These are phyloP conservation scores for Micractinium sp. DNA, from an alignment of 139 green algal genomes.

Conservation along the genomic window DNA sequence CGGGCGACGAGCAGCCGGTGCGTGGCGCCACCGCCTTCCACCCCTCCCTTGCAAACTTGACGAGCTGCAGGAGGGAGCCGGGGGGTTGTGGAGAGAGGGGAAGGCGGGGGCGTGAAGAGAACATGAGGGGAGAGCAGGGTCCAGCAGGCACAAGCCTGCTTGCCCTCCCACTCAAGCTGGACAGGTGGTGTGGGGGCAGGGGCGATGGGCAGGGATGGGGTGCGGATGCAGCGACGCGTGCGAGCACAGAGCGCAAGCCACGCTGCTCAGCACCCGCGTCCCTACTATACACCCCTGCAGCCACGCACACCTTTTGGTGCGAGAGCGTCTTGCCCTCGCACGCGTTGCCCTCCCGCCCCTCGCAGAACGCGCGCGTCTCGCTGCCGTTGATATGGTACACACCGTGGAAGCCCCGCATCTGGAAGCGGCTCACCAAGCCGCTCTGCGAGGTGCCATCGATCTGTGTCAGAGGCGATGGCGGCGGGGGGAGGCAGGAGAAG, in stretches of 20 bases:
- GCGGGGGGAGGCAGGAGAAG: no score
- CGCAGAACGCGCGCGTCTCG: slow-evolving; percentile 36
- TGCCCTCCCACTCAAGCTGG: no score
- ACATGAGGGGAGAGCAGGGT: neutral
- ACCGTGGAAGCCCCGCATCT: slow-evolving; percentile 28
- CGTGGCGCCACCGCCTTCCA: slow-evolving; percentile 20
- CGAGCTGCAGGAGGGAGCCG: neutral
- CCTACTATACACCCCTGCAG: no score
- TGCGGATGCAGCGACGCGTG: no score
- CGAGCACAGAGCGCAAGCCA: no score
- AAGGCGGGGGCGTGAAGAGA: neutral
- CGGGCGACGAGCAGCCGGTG: slow-evolving; percentile 43
- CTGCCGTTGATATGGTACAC: slow-evolving; percentile 29
- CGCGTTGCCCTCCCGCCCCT: slow-evolving; percentile 18
- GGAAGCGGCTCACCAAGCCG: slow-evolving; percentile 35
- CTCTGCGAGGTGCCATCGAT: slow-evolving; percentile 35
- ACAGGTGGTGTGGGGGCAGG: no score
- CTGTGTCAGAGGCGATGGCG: neutral
- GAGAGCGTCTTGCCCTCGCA: neutral
- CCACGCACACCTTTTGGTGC: neutral
- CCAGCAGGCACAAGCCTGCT: no score
- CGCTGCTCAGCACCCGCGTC: no score
- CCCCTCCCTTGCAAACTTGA: slow-evolving; percentile 29
- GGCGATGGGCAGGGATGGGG: no score
- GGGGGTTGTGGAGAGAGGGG: no score